These are phyloP conservation scores for Trypethelium eluteriae DNA, from an alignment of 495 filamentous ascomycete species.

Conservation along the genomic window DNA sequence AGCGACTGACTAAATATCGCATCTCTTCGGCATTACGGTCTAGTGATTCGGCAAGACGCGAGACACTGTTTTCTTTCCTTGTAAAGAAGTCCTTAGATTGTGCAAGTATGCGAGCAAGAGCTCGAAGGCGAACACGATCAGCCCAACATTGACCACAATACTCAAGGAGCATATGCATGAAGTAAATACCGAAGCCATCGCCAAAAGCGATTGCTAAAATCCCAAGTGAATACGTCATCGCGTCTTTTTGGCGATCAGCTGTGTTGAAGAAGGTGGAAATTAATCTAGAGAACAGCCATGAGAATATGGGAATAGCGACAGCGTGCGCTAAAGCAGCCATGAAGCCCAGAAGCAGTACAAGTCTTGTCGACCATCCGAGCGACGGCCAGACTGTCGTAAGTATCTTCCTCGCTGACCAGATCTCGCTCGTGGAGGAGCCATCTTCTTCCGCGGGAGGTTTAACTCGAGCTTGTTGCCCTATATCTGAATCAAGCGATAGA, in stretches of 20 bases:
- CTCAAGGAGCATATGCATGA: conserved; percentile 64
- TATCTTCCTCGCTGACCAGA: conserved; percentile 46
- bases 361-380: conserved; percentile 44
- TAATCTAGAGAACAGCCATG: conserved; percentile 67
- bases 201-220: conserved; percentile 61
- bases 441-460: background rate
- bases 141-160: conserved; percentile 70
- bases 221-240: conserved; percentile 58
- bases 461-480: conserved; percentile 22
- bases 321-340: conserved; percentile 56
- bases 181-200: conserved; percentile 57
- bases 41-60: conserved; percentile 58
- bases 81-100: conserved; percentile 88
- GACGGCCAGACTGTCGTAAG: conserved; percentile 66
- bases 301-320: conserved; percentile 66
- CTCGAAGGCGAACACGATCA: conserved; percentile 58
- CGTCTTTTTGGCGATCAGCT: conserved; percentile 37
- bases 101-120: conserved; percentile 61
- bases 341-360: conserved; percentile 55
- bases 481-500: conserved; percentile 12
- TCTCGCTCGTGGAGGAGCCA: conserved; percentile 2
- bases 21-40: conserved; percentile 85
- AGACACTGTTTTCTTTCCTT: conserved; percentile 54
- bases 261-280: conserved; percentile 58
- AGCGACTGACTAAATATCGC: conserved; percentile 70